These are phyloP conservation scores for Hygrocybe coccinea DNA, from an alignment of 768 basidiomycete genomes.

Conservation along the genomic window DNA sequence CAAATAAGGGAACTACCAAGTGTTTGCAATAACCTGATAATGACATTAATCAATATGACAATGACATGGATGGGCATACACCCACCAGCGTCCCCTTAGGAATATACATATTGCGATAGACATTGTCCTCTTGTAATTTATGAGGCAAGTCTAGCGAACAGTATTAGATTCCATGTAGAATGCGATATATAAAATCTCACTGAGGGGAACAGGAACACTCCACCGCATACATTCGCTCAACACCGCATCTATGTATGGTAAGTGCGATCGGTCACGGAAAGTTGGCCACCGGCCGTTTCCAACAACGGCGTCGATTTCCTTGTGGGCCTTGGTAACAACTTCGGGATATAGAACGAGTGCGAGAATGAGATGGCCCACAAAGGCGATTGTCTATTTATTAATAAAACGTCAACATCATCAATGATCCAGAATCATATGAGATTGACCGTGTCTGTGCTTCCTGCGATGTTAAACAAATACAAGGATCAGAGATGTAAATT, in stretches of 20 bases:
- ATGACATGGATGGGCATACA: neutral
- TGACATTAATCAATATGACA: neutral
- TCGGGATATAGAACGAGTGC: no score
- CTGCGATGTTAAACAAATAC: neutral
- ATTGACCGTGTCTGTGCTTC: neutral
- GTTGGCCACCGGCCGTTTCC: constrained; percentile 16
- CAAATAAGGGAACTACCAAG: no score
- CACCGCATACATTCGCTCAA: constrained; percentile 16
- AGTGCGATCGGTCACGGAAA: constrained; percentile 12
- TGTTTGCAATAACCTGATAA: neutral
- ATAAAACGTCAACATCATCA: neutral
- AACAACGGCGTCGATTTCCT: constrained; percentile 18
- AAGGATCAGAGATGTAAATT: neutral
- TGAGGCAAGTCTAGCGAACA: neutral
- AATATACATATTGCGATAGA: neutral
- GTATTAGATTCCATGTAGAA: neutral
- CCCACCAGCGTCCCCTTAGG: neutral
- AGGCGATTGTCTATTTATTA: neutral
- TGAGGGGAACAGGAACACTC: constrained; percentile 6
- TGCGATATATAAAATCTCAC: neutral
- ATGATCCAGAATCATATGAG: no score
- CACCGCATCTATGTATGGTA: constrained; percentile 18
- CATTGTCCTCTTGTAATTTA: neutral
- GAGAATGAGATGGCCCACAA: neutral
- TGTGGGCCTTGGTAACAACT: constrained; percentile 17